These are phyloP conservation scores for Gastrodia elata DNA, from an alignment of 106 monocot genomes.

Conservation along the genomic window DNA sequence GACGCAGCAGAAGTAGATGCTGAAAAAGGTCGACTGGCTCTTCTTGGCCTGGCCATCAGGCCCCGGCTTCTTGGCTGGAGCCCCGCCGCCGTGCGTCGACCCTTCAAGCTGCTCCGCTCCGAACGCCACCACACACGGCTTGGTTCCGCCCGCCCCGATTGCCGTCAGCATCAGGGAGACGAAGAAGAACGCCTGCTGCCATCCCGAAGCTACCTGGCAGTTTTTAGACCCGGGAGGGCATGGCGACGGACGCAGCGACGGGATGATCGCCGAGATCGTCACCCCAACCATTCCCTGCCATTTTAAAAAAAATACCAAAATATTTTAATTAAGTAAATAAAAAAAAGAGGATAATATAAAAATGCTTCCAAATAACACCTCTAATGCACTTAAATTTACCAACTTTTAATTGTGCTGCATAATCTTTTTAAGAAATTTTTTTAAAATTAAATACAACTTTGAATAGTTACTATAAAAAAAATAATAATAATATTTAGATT, in stretches of 20 bases:
- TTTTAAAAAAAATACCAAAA: too few relatives aligned
- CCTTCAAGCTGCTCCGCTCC: constrained; percentile 61
- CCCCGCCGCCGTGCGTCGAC: not conserved
- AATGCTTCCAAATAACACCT: too few relatives aligned
- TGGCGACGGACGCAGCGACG: constrained; percentile 20
- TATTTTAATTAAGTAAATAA: not conserved
- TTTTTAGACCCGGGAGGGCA: not conserved
- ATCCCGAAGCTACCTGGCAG: constrained; percentile 14
- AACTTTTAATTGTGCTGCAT: too few relatives aligned
- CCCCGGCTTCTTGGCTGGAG: constrained; percentile 4
- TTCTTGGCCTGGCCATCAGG: constrained; percentile 9
- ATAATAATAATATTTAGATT: too few relatives aligned
- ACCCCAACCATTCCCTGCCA: constrained; percentile 35
- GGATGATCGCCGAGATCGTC: constrained; percentile 29
- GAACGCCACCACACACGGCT: constrained; percentile 58
- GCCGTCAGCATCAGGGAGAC: constrained; percentile 36
- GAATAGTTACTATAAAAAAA: too few relatives aligned
- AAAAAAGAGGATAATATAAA: too few relatives aligned
- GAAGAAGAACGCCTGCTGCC: constrained; percentile 38
- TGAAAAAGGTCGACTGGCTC: constrained; percentile 53
- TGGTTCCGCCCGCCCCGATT: constrained; percentile 44
- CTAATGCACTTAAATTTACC: too few relatives aligned
- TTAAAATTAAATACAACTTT: too few relatives aligned
- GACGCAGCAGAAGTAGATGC: constrained; percentile 65
- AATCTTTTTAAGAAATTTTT: too few relatives aligned